Evolutionary conservation across 805 yeast species (phyloP).

Genomic region (Schizosaccharomyces japonicus): DNA sequence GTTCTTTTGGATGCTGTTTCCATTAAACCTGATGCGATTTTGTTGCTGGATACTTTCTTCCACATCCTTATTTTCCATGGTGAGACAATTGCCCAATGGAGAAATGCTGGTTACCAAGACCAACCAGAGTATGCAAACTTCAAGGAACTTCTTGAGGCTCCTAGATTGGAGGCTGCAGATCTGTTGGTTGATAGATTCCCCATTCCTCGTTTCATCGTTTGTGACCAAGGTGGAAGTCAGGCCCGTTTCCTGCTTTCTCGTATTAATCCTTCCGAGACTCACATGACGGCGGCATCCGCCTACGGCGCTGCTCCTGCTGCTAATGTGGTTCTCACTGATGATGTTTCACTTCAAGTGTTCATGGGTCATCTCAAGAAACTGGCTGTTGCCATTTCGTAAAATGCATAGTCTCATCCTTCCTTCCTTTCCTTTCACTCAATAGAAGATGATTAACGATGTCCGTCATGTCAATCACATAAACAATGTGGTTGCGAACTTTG

Average conservation of each 20-base stretch:
- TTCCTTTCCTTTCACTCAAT: too few relatives aligned
- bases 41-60: slow-evolving; percentile 85
- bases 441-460: too few relatives aligned
- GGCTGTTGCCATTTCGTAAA: slow-evolving; percentile 28
- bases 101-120: slow-evolving; percentile 83
- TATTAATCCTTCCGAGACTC: slow-evolving; percentile 78
- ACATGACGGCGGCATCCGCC: slow-evolving; percentile 25
- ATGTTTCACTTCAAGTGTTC: slow-evolving; percentile 80
- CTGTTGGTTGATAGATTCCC: slow-evolving; percentile 87
- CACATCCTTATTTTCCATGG: slow-evolving; percentile 91
- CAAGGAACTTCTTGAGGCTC: slow-evolving; percentile 64
- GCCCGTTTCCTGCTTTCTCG: slow-evolving; percentile 89
- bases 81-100: slow-evolving; percentile 84
- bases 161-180: slow-evolving; percentile 79
- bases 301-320: slow-evolving; percentile 27
- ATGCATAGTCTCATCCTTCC: too few relatives aligned
- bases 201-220: slow-evolving; percentile 85
- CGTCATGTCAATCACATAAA: too few relatives aligned
- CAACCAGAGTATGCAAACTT: slow-evolving; percentile 74
- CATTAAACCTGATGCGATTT: slow-evolving; percentile 63
- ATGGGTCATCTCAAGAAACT: slow-evolving; percentile 84
- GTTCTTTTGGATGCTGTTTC: slow-evolving; percentile 85
- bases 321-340: slow-evolving; percentile 85
- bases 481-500: too few relatives aligned
- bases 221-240: slow-evolving; percentile 96